A percentile compares a stretch with the other conserved stretches of the same genome.
Conservation (phyloP, 495 filamentous ascomycete genomes). For the Penicillium simplicissimum region DNA sequence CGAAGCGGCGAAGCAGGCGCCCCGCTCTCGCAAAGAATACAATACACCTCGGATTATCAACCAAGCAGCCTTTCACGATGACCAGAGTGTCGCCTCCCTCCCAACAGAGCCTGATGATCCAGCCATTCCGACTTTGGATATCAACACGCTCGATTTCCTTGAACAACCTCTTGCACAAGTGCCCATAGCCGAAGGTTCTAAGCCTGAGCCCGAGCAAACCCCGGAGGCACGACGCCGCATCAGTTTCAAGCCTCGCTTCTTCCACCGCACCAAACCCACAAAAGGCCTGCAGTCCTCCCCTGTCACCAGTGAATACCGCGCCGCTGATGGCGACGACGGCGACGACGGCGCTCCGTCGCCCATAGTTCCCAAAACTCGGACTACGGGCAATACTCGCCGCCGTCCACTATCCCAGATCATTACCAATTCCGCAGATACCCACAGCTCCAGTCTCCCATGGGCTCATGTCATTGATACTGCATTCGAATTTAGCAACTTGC, state of each 20-base stretch:
- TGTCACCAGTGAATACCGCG: conserved; percentile 18
- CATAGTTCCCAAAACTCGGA: conserved; percentile 36
- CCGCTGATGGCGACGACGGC: conserved; percentile 25
- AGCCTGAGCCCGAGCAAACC: conserved; percentile 24
- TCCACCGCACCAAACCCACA: conserved; percentile 30
- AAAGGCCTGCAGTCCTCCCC: conserved; percentile 34
- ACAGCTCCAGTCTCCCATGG: conserved; percentile 12
- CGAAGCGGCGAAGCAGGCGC: conserved; percentile 38
- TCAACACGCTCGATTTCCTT: conserved; percentile 23
- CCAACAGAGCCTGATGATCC: conserved; percentile 31
- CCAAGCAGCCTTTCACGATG: conserved; percentile 26
- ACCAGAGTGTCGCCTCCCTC: conserved; percentile 33
- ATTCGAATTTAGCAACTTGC: conserved; percentile 14
- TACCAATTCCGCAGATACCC: conserved; percentile 15
- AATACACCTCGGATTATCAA: conserved; percentile 19
- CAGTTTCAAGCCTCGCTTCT: conserved; percentile 42
- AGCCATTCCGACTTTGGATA: conserved; percentile 36
- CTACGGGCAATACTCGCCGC: conserved; percentile 8
- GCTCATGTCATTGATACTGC: conserved; percentile 10
- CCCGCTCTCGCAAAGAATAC: conserved; percentile 24
- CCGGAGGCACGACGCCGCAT: conserved; percentile 30
- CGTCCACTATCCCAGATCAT: conserved; percentile 28
- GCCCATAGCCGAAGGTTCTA: conserved; percentile 14
- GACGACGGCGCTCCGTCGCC: conserved; percentile 43
- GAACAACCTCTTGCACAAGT: conserved; percentile 15